phyloP scores from a whole-genome alignment of 2,329 filamentous ascomycete genomes.

The Curvularia spicifera region DNA sequence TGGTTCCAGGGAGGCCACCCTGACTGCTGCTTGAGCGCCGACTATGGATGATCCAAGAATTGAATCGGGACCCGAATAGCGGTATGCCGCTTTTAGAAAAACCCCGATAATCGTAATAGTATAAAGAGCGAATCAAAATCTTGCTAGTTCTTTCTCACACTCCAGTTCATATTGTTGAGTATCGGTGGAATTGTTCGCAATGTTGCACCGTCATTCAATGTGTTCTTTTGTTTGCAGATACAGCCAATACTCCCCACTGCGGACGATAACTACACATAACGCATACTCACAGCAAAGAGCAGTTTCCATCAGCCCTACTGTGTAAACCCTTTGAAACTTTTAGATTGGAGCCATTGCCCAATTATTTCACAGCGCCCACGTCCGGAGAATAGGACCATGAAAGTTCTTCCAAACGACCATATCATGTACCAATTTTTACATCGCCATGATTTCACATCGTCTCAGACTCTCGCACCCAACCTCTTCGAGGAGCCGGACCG shows the following conservation, averaged over 20 bases:
- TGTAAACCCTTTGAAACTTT: background rate
- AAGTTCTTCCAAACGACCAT: no score
- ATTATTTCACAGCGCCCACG: background rate
- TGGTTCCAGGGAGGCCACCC: background rate
- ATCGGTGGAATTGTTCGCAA: background rate
- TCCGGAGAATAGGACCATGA: background rate
- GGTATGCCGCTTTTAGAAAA: background rate
- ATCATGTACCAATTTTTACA: no score
- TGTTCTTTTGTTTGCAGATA: background rate
- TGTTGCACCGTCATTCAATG: background rate
- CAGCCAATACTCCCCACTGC: background rate
- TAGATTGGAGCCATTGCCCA: background rate
- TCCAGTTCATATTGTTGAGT: background rate
- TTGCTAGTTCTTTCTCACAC: background rate
- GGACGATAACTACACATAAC: background rate
- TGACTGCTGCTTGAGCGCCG: background rate
- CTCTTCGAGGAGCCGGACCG: no score
- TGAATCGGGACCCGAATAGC: background rate
- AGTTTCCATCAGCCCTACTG: background rate
- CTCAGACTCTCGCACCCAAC: no score
- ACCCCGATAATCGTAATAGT: background rate
- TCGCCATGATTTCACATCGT: no score
- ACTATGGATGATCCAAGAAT: background rate
- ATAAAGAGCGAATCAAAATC: background rate
- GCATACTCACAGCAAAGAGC: background rate